Base-by-base conservation (phyloP, 2,329 filamentous ascomycete genomes). In the Coniochaeta ligniaria region DNA sequence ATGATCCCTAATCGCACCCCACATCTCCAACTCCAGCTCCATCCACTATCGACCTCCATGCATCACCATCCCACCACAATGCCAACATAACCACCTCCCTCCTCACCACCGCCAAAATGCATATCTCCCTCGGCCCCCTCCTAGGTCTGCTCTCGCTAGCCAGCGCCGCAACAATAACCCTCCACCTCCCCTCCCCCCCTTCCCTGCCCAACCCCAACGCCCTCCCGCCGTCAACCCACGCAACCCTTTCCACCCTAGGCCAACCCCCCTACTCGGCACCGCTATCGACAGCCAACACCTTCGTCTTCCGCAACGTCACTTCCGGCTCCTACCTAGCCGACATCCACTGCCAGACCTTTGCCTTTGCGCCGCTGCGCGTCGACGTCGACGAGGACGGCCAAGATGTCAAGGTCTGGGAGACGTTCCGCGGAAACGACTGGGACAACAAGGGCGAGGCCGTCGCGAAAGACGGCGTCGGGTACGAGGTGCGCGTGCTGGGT, bases 371-470 rank as follows among this genome's bases (percentile, higher is more conserved):
- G 12, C 79, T 96, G 72, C 83, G 94, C 52, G 83, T 98, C 33
- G 95, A 98, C 70, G 83, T 95, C 20, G 66, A 43, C 43, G 59
- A 31, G 31, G 36, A 66, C 67, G 54, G 22, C n/a, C 69, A 69
- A 58, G 65, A 76, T 81, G 47, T 52, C 2, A 28, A 31, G 26
- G 87, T 87, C 31, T 95, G 90, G 88, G 90, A 94, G 78, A 96
- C 92, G 28, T 96, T 88, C 72, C 81, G 92, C 56, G 92, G 92
- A 0, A 94, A 96, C 68, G 90, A 95, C 67, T 97, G 94, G 92
- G 86, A 81, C 20, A 96, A 96, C 72, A 89, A 86, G 70, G 94
- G 93, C 17, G 88, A 90, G 76, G 80, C 72, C 54, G 77, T 82
- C 35, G 65, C 64, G 4, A 72, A 80, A 58, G 76, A 73, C 24